phyloP scores from a whole-genome alignment of 2,329 filamentous ascomycete species.

The Albifimbria verrucaria region DNA sequence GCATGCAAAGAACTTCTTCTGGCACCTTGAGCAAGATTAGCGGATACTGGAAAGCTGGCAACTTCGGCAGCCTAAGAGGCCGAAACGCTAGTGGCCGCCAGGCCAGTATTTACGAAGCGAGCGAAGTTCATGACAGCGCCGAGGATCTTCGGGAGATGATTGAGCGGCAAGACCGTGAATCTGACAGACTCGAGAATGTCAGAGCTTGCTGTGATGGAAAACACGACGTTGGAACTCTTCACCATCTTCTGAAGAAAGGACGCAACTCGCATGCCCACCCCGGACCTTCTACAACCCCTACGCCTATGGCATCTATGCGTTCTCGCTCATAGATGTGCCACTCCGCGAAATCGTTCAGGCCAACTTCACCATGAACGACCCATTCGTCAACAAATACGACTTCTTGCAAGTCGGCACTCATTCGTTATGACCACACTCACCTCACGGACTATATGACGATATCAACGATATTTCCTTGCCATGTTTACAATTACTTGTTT shows the following conservation, averaged over 20 bases:
- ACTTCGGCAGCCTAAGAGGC: slow-evolving; percentile 52
- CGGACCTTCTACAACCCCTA: slow-evolving; percentile 30
- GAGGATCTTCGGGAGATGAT: slow-evolving; percentile 81
- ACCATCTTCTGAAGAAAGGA: slow-evolving; percentile 43
- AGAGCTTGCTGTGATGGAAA: slow-evolving; percentile 94
- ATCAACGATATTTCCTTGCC: slow-evolving; percentile 23
- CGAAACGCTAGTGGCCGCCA: slow-evolving; percentile 44
- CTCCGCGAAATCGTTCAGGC: background rate
- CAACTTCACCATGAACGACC: slow-evolving; percentile 7
- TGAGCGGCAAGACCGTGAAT: slow-evolving; percentile 72
- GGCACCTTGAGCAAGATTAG: slow-evolving; percentile 58
- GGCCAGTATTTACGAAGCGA: slow-evolving; percentile 55
- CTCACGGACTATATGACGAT: slow-evolving; percentile 25
- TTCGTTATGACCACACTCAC: slow-evolving; percentile 20
- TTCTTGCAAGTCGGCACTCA: slow-evolving; percentile 1
- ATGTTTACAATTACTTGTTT: slow-evolving; percentile 8
- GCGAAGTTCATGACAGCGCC: slow-evolving; percentile 69
- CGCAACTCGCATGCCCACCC: slow-evolving; percentile 36
- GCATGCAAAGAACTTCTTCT: slow-evolving; percentile 26
- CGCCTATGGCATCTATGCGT: slow-evolving; percentile 31
- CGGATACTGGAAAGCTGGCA: slow-evolving; percentile 55
- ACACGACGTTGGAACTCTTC: slow-evolving; percentile 66
- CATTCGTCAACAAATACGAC: slow-evolving; percentile 7
- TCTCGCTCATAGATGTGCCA: slow-evolving; percentile 26
- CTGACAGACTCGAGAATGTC: slow-evolving; percentile 87